Conservation (phyloP, 495 filamentous ascomycete species). For the Hyaloscypha variabilis region DNA sequence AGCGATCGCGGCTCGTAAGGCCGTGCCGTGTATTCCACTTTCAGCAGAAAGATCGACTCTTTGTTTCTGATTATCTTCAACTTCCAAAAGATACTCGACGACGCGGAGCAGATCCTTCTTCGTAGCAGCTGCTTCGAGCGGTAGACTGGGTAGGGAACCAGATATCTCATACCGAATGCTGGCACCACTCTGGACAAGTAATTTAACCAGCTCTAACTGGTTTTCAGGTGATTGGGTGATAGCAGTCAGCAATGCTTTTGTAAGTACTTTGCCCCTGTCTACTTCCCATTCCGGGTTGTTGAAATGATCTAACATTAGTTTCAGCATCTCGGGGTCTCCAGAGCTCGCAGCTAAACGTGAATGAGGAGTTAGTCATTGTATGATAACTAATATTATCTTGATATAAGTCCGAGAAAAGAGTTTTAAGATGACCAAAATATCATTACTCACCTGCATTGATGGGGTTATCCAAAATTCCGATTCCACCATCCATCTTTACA, state of each 20-base stretch:
- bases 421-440: neutral
- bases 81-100: conserved; percentile 8
- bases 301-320: conserved; percentile 12
- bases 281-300: conserved; percentile 4
- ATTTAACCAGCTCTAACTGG: neutral
- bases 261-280: neutral
- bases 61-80: neutral
- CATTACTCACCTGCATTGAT: conserved; percentile 9
- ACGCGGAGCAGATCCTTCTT: neutral
- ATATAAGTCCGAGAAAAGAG: neutral
- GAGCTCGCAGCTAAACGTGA: conserved; percentile 3
- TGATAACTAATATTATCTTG: neutral
- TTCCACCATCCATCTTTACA: conserved; percentile 12
- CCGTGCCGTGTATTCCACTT: conserved; percentile 12
- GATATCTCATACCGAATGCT: neutral
- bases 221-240: conserved; percentile 6
- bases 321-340: conserved; percentile 2
- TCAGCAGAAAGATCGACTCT: conserved; percentile 2
- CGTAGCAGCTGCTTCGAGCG: conserved; percentile 9
- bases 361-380: neutral
- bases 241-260: conserved; percentile 13
- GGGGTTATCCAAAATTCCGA: conserved; percentile 11
- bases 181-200: conserved; percentile 6
- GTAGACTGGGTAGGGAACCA: neutral
- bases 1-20: conserved; percentile 6